A percentile compares a stretch with the other conserved stretches of the same genome.
Evolutionary conservation across 371 early-diverging fungal genomes (phyloP).

Genomic region (Mortierella sp.): DNA sequence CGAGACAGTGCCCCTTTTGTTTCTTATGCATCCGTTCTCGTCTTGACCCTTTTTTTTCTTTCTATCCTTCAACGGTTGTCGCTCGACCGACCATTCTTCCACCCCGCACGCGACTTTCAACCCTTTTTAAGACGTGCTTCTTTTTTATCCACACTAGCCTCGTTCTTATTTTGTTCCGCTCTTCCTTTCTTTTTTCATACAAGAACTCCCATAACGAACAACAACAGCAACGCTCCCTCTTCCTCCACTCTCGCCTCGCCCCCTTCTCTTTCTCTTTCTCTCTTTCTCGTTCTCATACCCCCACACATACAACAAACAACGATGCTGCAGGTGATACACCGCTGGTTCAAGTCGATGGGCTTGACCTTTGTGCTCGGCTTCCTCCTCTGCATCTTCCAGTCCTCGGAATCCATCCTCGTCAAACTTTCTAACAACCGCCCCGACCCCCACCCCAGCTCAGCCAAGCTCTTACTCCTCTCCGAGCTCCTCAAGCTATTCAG

Average conservation of each 20-base stretch:
- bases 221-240: background rate
- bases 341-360: conserved; percentile 35
- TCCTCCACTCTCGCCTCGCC: background rate
- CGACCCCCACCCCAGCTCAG: conserved; percentile 47
- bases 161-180: conserved; percentile 3
- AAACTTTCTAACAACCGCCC: conserved; percentile 45
- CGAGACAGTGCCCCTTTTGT: background rate
- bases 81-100: background rate
- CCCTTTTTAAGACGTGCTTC: background rate
- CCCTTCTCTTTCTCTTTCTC: background rate
- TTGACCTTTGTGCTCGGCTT: conserved; percentile 47
- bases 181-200: background rate
- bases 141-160: background rate
- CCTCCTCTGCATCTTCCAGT: conserved; percentile 55
- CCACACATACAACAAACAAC: background rate
- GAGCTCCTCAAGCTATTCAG: conserved; percentile 50
- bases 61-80: background rate
- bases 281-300: background rate
- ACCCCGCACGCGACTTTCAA: background rate
- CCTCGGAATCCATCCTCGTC: conserved; percentile 55
- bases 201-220: background rate
- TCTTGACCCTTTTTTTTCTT: background rate
- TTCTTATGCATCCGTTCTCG: background rate
- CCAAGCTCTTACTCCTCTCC: conserved; percentile 51
- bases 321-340: background rate